Percentiles rank a stretch among this genome's conserved stretches.
Conservation (phyloP, 2,329 filamentous ascomycete species). For the Colletotrichum coccodes region DNA sequence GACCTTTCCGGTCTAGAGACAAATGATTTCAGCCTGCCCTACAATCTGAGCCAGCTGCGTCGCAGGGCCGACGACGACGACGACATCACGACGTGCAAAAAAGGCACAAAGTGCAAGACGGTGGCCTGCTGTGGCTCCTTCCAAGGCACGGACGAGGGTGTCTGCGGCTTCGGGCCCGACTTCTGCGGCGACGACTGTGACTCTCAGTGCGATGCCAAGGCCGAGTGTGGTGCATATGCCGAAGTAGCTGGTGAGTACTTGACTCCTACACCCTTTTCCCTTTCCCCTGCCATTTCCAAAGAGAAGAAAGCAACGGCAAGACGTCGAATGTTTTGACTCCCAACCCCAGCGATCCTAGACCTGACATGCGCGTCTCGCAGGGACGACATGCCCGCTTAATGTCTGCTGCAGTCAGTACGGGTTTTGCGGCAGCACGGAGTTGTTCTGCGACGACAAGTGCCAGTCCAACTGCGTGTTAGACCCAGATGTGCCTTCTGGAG, state of each 20-base stretch:
- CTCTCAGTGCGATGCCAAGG: constrained; percentile 2
- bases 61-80: background rate
- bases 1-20: too few species aligned
- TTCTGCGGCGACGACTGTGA: background rate
- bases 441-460: background rate
- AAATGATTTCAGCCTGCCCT: background rate
- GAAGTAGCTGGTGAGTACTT: too few species aligned
- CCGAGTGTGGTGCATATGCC: background rate
- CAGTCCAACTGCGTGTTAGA: background rate
- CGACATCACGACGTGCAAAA: background rate
- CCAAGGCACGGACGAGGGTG: background rate
- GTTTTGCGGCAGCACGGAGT: constrained; percentile 36
- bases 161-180: background rate
- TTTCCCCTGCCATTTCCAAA: too few species aligned
- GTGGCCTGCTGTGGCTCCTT: constrained; percentile 8
- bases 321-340: too few species aligned
- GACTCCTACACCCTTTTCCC: too few species aligned
- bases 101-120: background rate
- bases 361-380: too few species aligned
- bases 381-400: background rate
- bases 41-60: background rate
- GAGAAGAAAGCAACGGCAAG: too few species aligned
- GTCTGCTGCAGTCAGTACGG: constrained; percentile 28
- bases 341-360: too few species aligned
- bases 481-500: constrained; percentile 36